Evolutionary conservation across 2,329 filamentous ascomycete species (phyloP).

Genomic region (Sarocladium oryzae): DNA sequence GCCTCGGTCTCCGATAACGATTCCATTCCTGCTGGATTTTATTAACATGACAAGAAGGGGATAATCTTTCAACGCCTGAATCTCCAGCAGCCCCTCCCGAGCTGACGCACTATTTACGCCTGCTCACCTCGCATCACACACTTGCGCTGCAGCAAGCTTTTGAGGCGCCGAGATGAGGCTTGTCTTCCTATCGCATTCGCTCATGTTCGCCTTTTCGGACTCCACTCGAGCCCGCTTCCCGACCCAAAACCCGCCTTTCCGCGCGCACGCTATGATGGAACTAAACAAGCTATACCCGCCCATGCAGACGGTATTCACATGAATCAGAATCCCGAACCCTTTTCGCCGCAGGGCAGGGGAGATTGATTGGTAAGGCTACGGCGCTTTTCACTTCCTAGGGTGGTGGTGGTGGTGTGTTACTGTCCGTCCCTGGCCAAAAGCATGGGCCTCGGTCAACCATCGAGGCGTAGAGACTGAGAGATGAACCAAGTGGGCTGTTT

Average conservation of each 20-base stretch:
- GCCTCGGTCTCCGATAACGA: too few relatives aligned
- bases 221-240: background rate
- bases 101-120: too few relatives aligned
- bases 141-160: too few relatives aligned
- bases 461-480: background rate
- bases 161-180: too few relatives aligned
- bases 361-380: constrained; percentile 1
- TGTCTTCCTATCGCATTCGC: background rate
- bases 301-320: background rate
- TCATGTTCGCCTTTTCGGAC: background rate
- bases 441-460: background rate
- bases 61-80: too few relatives aligned
- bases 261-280: background rate
- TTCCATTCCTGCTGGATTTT: too few relatives aligned
- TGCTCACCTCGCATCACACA: too few relatives aligned
- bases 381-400: background rate
- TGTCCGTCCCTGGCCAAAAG: background rate
- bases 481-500: background rate
- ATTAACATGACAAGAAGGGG: too few relatives aligned
- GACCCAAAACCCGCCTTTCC: background rate
- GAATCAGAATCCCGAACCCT: background rate
- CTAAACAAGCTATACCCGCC: background rate
- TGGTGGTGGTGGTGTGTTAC: too few relatives aligned
- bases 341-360: background rate
- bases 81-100: too few relatives aligned